phyloP scores from a whole-genome alignment of 805 yeast genomes.

The Pichia exigua region DNA sequence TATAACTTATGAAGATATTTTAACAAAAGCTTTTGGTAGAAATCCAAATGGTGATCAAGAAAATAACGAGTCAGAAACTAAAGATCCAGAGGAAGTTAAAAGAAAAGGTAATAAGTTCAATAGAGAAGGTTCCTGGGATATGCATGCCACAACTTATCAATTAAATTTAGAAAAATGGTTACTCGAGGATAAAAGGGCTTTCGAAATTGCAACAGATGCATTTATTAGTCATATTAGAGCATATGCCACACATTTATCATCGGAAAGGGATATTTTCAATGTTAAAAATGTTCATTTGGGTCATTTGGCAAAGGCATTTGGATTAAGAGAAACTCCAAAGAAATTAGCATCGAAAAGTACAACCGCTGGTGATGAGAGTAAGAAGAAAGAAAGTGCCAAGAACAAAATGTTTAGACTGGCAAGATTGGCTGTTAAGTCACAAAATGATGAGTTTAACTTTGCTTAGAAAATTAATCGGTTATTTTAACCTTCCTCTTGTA shows the following conservation, averaged over 20 bases:
- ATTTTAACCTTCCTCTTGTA: neutral
- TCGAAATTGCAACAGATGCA: constrained; percentile 66
- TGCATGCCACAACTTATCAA: constrained; percentile 95
- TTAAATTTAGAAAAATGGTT: constrained; percentile 84
- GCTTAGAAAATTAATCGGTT: constrained; percentile 10
- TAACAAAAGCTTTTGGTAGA: constrained; percentile 22
- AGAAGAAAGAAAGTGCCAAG: constrained; percentile 57
- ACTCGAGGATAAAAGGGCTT: constrained; percentile 54
- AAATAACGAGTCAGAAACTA: constrained; percentile 14
- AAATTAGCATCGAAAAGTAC: constrained; percentile 40
- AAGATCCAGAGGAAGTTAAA: constrained; percentile 17
- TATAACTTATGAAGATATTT: constrained; percentile 39
- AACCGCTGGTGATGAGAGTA: constrained; percentile 29
- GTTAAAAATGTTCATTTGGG: constrained; percentile 84
- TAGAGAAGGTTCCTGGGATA: constrained; percentile 61
- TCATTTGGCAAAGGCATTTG: constrained; percentile 92
- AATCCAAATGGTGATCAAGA: constrained; percentile 20
- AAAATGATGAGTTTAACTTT: constrained; percentile 67
- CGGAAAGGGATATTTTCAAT: constrained; percentile 75
- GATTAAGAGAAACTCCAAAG: constrained; percentile 90
- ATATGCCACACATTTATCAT: constrained; percentile 84
- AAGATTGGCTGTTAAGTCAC: constrained; percentile 53
- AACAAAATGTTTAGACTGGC: constrained; percentile 75
- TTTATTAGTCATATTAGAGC: constrained; percentile 89
- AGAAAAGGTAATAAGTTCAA: constrained; percentile 17